These are phyloP conservation scores for Xanthoconium separans DNA, from an alignment of 1,284 basidiomycete species.

Conservation along the genomic window DNA sequence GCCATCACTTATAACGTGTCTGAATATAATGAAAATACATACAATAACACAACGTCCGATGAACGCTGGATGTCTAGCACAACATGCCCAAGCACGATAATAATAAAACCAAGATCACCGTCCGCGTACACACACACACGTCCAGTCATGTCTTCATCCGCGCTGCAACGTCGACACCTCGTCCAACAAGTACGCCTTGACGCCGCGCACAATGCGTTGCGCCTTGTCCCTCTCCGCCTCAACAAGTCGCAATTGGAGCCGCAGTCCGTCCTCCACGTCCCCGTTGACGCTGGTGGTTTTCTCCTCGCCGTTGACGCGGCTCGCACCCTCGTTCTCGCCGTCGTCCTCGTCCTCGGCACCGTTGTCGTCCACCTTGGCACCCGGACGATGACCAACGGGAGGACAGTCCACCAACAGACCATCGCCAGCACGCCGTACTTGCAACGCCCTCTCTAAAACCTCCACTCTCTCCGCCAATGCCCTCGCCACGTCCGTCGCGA, in stretches of 20 bases:
- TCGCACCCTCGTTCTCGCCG: background rate
- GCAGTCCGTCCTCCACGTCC: slow-evolving; percentile 10
- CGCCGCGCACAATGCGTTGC: slow-evolving; percentile 14
- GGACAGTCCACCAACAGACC: background rate
- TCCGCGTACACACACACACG: background rate
- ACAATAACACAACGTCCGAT: background rate
- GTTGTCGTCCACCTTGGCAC: background rate
- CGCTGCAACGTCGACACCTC: background rate
- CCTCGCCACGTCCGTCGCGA: slow-evolving; percentile 11
- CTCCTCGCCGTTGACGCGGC: background rate
- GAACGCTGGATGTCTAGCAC: background rate
- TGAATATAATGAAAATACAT: too few species aligned
- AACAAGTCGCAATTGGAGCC: slow-evolving; percentile 12
- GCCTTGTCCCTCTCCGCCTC: slow-evolving; percentile 26
- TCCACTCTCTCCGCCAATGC: slow-evolving; percentile 26
- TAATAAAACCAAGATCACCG: background rate
- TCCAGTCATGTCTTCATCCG: background rate
- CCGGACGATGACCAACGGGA: background rate
- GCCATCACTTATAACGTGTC: too few species aligned
- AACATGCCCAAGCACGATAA: background rate
- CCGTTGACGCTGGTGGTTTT: background rate
- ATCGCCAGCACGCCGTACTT: background rate
- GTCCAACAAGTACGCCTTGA: slow-evolving; percentile 23
- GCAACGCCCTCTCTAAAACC: slow-evolving; percentile 21
- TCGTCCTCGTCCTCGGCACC: background rate